A percentile compares a stretch with the other conserved stretches of the same genome.
Evolutionary conservation across 83 land plant species (phyloP).

Genomic region (Diphasiastrum complanatum): DNA sequence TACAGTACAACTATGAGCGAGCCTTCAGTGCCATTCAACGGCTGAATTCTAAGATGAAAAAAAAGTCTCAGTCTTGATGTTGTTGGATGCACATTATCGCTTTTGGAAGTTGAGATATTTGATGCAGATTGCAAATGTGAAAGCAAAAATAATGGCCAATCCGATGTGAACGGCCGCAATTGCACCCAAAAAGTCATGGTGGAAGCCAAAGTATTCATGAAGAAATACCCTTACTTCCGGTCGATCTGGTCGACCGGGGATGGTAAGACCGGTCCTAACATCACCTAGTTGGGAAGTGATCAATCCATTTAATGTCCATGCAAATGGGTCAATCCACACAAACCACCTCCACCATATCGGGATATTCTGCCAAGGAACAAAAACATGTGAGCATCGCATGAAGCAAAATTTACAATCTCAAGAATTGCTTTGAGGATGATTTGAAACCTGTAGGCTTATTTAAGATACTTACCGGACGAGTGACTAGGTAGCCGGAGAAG

Average conservation of each 20-base stretch:
- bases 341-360: slow-evolving; percentile 32
- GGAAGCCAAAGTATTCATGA: slow-evolving; percentile 14
- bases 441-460: not conserved
- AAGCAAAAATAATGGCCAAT: slow-evolving; percentile 15
- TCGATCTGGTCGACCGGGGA: not conserved
- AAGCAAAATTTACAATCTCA: not conserved
- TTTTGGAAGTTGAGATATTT: slow-evolving; percentile 24
- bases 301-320: slow-evolving; percentile 28
- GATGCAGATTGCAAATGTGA: slow-evolving; percentile 10
- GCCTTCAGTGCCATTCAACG: too few species aligned
- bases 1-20: too few species aligned
- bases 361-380: slow-evolving; percentile 22
- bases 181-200: slow-evolving; percentile 11
- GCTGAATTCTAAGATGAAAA: too few species aligned
- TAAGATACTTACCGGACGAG: not conserved
- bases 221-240: not conserved
- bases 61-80: too few species aligned
- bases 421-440: not conserved
- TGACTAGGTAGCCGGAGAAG: slow-evolving; percentile 27
- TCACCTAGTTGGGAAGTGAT: slow-evolving; percentile 26
- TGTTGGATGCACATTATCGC: too few species aligned
- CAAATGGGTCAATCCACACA: slow-evolving; percentile 23
- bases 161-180: slow-evolving; percentile 5
- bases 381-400: not conserved
- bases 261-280: not conserved